Percentiles rank a stretch among this genome's conserved stretches.
These are phyloP conservation scores for Knoxia roxburghii DNA, from an alignment of 257 asterid species.

Conservation along the genomic window DNA sequence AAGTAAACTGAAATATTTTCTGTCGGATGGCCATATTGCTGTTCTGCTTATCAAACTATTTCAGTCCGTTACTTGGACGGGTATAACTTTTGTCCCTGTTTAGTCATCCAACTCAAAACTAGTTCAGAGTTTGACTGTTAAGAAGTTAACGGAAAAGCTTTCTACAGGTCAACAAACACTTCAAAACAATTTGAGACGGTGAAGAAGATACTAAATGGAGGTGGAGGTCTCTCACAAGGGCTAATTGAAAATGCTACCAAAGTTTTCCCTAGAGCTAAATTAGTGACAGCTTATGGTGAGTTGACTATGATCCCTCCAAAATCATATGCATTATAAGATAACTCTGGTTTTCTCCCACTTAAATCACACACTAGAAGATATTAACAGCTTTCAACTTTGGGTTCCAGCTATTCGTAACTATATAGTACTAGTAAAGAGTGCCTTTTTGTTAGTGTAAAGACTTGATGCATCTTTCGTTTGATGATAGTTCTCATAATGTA, in stretches of 20 bases:
- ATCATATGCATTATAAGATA: neutral
- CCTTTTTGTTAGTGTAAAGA: neutral
- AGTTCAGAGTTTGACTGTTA: constrained; percentile 1
- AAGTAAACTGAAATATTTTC: too few relatives aligned
- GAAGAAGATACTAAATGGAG: constrained; percentile 76
- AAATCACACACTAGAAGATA: too few relatives aligned
- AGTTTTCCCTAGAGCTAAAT: constrained; percentile 63
- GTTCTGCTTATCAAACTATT: neutral
- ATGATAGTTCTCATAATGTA: neutral
- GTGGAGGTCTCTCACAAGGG: constrained; percentile 62
- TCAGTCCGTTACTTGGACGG: neutral
- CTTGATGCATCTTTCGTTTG: neutral
- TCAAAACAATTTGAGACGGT: constrained; percentile 36
- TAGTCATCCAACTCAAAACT: neutral
- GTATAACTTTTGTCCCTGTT: neutral
- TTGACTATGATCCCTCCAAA: neutral
- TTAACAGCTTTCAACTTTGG: neutral
- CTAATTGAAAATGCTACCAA: constrained; percentile 36
- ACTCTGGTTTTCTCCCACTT: neutral
- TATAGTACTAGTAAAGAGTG: neutral
- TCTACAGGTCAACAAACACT: constrained; percentile 34
- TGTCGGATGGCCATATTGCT: neutral
- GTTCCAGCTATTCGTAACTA: neutral
- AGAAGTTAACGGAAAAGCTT: neutral
- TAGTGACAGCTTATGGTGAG: constrained; percentile 81